phyloP scores from a whole-genome alignment of 257 asterid genomes.

The Nemophila menziesii region DNA sequence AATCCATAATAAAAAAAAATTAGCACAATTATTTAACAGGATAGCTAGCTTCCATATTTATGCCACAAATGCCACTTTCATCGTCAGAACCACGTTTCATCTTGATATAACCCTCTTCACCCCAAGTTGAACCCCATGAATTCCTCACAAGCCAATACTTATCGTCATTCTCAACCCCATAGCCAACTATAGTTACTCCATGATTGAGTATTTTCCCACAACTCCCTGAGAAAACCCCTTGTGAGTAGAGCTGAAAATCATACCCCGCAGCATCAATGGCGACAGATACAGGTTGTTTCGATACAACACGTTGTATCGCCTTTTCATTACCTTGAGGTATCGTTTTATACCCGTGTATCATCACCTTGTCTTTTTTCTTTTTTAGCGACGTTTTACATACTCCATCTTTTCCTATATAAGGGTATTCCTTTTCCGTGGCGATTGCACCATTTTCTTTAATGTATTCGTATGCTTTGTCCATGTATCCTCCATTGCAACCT shows the following conservation, averaged over 20 bases:
- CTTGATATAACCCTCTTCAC: slow-evolving; percentile 48
- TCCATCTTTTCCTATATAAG: slow-evolving; percentile 28
- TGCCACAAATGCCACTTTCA: slow-evolving; percentile 38
- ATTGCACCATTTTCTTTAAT: slow-evolving; percentile 38
- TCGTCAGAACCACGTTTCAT: slow-evolving; percentile 20
- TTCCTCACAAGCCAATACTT: slow-evolving; percentile 60
- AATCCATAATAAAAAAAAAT: slow-evolving; percentile 2
- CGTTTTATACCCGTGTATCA: slow-evolving; percentile 26
- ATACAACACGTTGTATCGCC: slow-evolving; percentile 35
- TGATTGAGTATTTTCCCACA: slow-evolving; percentile 38
- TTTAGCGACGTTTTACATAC: slow-evolving; percentile 19
- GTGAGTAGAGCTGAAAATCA: slow-evolving; percentile 36
- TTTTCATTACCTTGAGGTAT: slow-evolving; percentile 30
- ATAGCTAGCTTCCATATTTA: slow-evolving; percentile 39
- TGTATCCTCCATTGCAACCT: slow-evolving; percentile 51
- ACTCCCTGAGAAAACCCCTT: slow-evolving; percentile 34
- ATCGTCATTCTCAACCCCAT: slow-evolving; percentile 25
- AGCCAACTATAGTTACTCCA: slow-evolving; percentile 44
- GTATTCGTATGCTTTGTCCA: slow-evolving; percentile 40
- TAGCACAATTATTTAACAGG: slow-evolving; percentile 23
- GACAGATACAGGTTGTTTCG: slow-evolving; percentile 55
- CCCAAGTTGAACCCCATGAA: slow-evolving; percentile 59
- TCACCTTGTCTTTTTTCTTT: slow-evolving; percentile 20
- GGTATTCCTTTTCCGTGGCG: slow-evolving; percentile 30
- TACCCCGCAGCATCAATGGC: slow-evolving; percentile 39